phyloP scores from a whole-genome alignment of 2,329 filamentous ascomycete species.

The Colletotrichum sansevieriae region DNA sequence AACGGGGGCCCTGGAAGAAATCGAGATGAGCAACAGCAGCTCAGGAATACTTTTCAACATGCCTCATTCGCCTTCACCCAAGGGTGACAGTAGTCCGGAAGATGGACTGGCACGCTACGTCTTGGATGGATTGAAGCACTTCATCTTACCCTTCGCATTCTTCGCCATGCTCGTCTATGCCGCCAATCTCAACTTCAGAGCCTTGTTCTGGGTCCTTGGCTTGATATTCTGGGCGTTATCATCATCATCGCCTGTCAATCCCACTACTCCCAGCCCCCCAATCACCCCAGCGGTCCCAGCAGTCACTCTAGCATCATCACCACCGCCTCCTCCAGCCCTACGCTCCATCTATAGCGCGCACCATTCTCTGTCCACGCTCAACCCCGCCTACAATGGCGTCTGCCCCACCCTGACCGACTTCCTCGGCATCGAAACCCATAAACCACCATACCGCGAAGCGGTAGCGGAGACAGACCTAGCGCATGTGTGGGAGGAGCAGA shows the following conservation, averaged over 20 bases:
- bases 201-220: background rate
- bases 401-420: background rate
- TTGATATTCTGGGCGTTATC: background rate
- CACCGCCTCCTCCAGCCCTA: background rate
- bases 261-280: background rate
- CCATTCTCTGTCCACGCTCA: background rate
- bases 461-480: background rate
- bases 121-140: background rate
- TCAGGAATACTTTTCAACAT: background rate
- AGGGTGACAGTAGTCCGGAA: background rate
- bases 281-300: background rate
- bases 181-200: background rate
- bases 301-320: background rate
- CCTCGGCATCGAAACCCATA: constrained; percentile 2
- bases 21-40: background rate
- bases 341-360: background rate
- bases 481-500: constrained; percentile 6
- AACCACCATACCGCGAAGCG: constrained; percentile 1
- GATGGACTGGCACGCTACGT: background rate
- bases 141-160: background rate
- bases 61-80: background rate
- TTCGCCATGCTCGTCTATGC: background rate
- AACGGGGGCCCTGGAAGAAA: background rate
- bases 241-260: background rate
- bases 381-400: background rate